phyloP scores from a whole-genome alignment of 805 yeast species.

The Candida easanensis region DNA sequence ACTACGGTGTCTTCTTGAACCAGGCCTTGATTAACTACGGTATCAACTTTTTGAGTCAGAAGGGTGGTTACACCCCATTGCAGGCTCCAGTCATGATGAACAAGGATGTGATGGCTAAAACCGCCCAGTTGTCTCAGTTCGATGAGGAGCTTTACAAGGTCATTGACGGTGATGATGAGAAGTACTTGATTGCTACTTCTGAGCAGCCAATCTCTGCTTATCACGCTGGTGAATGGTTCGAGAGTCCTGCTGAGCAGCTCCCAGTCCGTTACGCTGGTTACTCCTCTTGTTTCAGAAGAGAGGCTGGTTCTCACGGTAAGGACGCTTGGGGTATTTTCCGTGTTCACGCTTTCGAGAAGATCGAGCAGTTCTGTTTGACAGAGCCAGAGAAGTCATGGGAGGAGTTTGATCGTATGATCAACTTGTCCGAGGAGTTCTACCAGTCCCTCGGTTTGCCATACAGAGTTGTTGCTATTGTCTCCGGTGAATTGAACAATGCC shows the following conservation, averaged over 20 bases:
- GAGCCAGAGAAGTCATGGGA: conserved; percentile 99
- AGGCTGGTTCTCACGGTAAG: conserved; percentile 98
- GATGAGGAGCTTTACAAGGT: conserved; percentile 98
- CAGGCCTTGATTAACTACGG: conserved; percentile 98
- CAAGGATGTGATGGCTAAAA: conserved; percentile 98
- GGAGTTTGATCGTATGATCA: conserved; percentile 96
- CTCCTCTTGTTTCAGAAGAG: conserved; percentile 98
- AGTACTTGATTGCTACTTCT: conserved; percentile 95
- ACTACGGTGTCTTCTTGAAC: conserved; percentile 94
- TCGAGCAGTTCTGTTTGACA: conserved; percentile 92
- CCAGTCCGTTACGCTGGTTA: conserved; percentile 97
- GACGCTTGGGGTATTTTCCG: conserved; percentile 99
- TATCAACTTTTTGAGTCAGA: conserved; percentile 71
- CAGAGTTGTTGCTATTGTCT: conserved; percentile 96
- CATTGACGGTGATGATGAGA: conserved; percentile 95
- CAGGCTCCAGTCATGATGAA: conserved; percentile 99
- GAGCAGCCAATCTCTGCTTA: conserved; percentile 99
- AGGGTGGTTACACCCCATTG: conserved; percentile 81
- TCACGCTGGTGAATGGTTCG: conserved; percentile 98
- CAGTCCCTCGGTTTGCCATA: conserved; percentile 89
- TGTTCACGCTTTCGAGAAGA: conserved; percentile 97
- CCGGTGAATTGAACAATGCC: conserved; percentile 97
- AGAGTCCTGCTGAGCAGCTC: conserved; percentile 92
- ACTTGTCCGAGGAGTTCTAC: conserved; percentile 87
- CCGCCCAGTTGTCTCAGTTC: conserved; percentile 96